phyloP scores from a whole-genome alignment of 768 basidiomycete genomes.

The Podaxis sp. region DNA sequence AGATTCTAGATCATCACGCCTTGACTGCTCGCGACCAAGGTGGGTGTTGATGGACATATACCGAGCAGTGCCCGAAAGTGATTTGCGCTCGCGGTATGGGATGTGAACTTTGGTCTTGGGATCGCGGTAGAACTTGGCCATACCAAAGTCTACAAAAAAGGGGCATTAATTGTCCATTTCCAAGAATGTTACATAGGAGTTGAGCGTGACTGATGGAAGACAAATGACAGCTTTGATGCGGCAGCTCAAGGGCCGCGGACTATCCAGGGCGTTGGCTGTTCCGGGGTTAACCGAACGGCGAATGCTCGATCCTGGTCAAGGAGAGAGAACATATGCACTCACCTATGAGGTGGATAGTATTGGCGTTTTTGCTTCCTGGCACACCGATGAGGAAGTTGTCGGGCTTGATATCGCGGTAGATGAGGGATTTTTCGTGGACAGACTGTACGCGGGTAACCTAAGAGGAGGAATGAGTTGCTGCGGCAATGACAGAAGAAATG shows the following conservation, averaged over 20 bases:
- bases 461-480: slow-evolving; percentile 13
- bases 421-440: slow-evolving; percentile 97
- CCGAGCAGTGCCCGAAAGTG: slow-evolving; percentile 91
- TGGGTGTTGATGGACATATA: slow-evolving; percentile 99
- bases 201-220: slow-evolving; percentile 9
- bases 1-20: slow-evolving; percentile 95
- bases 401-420: slow-evolving; percentile 98
- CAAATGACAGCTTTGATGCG: slow-evolving; percentile 14
- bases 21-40: slow-evolving; percentile 90
- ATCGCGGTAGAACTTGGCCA: slow-evolving; percentile 99
- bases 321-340: slow-evolving; percentile 28
- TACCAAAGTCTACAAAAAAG: slow-evolving; percentile 78
- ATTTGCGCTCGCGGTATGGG: slow-evolving; percentile 98
- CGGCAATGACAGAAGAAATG: not conserved
- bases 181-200: slow-evolving; percentile 1
- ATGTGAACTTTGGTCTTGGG: slow-evolving; percentile 98
- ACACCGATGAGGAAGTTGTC: slow-evolving; percentile 99
- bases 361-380: slow-evolving; percentile 86
- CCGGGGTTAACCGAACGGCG: slow-evolving; percentile 10
- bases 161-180: slow-evolving; percentile 15
- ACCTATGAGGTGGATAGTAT: slow-evolving; percentile 87
- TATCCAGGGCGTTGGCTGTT: not conserved
- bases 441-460: slow-evolving; percentile 96
- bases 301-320: slow-evolving; percentile 6
- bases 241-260: slow-evolving; percentile 3